These are phyloP conservation scores for Ceratocystis eucalypticola DNA, from an alignment of 2,329 filamentous ascomycete species.

Conservation along the genomic window DNA sequence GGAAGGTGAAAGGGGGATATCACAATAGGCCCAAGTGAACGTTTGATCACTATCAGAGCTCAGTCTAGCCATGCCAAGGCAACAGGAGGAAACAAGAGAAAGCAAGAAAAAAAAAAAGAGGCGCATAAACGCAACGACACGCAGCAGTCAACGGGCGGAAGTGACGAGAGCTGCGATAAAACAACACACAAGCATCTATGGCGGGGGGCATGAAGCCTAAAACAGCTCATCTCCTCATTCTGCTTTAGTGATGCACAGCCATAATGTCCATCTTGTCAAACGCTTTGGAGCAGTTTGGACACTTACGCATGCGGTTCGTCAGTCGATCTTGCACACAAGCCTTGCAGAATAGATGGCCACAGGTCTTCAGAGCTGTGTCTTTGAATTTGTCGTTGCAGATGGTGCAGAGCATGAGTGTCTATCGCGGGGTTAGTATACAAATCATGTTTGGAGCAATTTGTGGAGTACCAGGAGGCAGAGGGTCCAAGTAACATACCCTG, in stretches of 20 bases:
- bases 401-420: conserved; percentile 51
- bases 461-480: neutral
- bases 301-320: conserved; percentile 82
- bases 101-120: neutral
- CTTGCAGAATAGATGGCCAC: conserved; percentile 88
- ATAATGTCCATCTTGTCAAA: conserved; percentile 89
- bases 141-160: neutral
- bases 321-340: conserved; percentile 82
- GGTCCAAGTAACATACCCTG: conserved; percentile 47
- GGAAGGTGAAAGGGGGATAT: neutral
- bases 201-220: no score
- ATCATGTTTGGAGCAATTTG: neutral
- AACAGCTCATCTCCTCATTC: no score
- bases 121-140: neutral
- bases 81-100: neutral
- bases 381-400: conserved; percentile 91
- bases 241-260: conserved; percentile 42
- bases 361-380: conserved; percentile 83
- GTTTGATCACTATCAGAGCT: neutral
- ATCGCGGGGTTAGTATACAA: neutral
- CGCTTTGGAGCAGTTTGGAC: conserved; percentile 80
- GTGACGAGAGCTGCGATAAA: no score
- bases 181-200: no score
- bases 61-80: neutral
- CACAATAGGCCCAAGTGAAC: neutral